Percentiles rank a stretch among this genome's conserved stretches.
phyloP scores from a whole-genome alignment of 306 rosid genomes.

The Morella rubra region DNA sequence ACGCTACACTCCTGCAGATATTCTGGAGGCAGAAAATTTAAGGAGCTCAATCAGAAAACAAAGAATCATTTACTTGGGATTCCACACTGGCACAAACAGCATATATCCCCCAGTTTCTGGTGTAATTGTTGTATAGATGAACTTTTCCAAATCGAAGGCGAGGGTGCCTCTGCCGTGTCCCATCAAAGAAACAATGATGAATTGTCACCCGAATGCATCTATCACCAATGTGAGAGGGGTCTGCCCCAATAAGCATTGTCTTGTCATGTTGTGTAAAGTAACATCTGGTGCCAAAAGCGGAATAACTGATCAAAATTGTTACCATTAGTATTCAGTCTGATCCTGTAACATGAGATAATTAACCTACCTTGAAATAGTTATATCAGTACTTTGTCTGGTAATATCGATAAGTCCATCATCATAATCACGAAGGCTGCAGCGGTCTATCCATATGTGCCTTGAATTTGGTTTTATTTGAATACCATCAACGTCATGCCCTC shows the following conservation, averaged over 20 bases:
- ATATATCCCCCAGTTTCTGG: slow-evolving; percentile 39
- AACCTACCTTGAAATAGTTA: slow-evolving; percentile 38
- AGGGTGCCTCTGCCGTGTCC: slow-evolving; percentile 44
- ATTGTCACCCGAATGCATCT: slow-evolving; percentile 44
- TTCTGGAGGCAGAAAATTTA: not conserved
- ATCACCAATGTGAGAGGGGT: slow-evolving; percentile 38
- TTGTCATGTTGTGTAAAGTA: slow-evolving; percentile 40
- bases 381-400: slow-evolving; percentile 40
- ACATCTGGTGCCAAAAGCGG: slow-evolving; percentile 29
- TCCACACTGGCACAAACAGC: slow-evolving; percentile 44
- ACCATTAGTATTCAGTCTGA: not conserved
- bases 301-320: not conserved
- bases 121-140: slow-evolving; percentile 41
- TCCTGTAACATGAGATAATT: not conserved
- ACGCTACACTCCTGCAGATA: not conserved
- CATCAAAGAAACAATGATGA: slow-evolving; percentile 41
- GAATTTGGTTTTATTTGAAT: slow-evolving; percentile 43
- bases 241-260: slow-evolving; percentile 46
- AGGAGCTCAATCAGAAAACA: not conserved
- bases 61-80: slow-evolving; percentile 31
- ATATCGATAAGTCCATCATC: slow-evolving; percentile 43
- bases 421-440: slow-evolving; percentile 42
- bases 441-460: slow-evolving; percentile 43
- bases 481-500: slow-evolving; percentile 45
- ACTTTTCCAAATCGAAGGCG: slow-evolving; percentile 46